phyloP scores from a whole-genome alignment of 2,329 filamentous ascomycete genomes.

The Colletotrichum ledebouriae region DNA sequence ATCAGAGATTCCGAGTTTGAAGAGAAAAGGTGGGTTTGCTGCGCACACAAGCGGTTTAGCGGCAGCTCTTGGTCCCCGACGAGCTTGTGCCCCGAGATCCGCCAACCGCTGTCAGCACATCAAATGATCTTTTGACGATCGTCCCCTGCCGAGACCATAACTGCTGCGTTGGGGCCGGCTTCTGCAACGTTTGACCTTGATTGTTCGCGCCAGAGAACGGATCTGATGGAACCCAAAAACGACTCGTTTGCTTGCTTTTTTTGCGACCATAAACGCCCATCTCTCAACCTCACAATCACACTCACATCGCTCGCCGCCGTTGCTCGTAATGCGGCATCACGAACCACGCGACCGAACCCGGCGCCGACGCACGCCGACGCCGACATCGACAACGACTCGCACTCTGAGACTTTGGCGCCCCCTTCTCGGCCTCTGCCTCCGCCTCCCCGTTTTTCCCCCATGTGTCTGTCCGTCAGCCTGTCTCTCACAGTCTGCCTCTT shows the following conservation, averaged over 20 bases:
- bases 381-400: slow-evolving; percentile 8
- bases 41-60: slow-evolving; percentile 35
- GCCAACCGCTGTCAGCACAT: slow-evolving; percentile 38
- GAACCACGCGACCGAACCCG: slow-evolving; percentile 16
- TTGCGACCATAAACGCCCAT: slow-evolving; percentile 1
- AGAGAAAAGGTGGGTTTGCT: slow-evolving; percentile 35
- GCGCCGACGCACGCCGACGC: background rate
- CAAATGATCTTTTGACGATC: slow-evolving; percentile 40
- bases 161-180: slow-evolving; percentile 31
- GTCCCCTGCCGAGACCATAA: slow-evolving; percentile 34
- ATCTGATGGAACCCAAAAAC: slow-evolving; percentile 23
- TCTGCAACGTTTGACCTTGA: slow-evolving; percentile 37
- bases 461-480: slow-evolving; percentile 9
- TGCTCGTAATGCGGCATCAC: slow-evolving; percentile 7
- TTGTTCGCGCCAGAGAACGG: slow-evolving; percentile 19
- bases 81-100: slow-evolving; percentile 32
- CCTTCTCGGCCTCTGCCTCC: background rate
- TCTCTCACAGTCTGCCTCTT: background rate
- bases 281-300: slow-evolving; percentile 11
- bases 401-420: slow-evolving; percentile 12
- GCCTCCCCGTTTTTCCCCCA: background rate
- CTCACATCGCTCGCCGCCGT: background rate
- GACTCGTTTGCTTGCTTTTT: slow-evolving; percentile 20
- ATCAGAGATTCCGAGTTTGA: slow-evolving; percentile 35
- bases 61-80: slow-evolving; percentile 28